Conservation (phyloP, 2,329 filamentous ascomycete species). For the Tolypocladium capitatum region DNA sequence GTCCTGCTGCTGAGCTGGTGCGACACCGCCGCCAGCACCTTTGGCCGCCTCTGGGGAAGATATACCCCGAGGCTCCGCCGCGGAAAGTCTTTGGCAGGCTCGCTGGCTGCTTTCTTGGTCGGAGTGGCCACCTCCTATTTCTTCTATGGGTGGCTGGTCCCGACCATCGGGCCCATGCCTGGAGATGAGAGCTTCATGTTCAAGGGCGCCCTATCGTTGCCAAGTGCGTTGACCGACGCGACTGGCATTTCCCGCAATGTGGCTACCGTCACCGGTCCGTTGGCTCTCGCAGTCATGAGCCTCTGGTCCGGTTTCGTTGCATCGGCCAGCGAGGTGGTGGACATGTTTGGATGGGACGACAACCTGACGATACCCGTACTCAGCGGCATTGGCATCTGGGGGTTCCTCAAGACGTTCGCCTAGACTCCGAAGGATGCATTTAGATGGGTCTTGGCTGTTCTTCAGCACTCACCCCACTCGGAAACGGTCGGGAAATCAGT, state of each 20-base stretch:
- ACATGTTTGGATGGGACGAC: conserved; percentile 91
- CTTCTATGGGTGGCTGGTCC: conserved; percentile 83
- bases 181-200: conserved; percentile 68
- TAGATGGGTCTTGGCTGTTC: not conserved
- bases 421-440: conserved; percentile 15
- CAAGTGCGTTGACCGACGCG: conserved; percentile 39
- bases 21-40: conserved; percentile 90
- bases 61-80: conserved; percentile 76
- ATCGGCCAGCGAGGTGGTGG: conserved; percentile 77
- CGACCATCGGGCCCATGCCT: conserved; percentile 49
- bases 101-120: conserved; percentile 66
- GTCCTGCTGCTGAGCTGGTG: conserved; percentile 93
- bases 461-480: not conserved
- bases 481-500: not conserved
- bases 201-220: conserved; percentile 60
- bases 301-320: conserved; percentile 81
- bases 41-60: conserved; percentile 77
- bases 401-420: conserved; percentile 79
- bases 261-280: conserved; percentile 51
- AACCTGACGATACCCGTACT: conserved; percentile 93
- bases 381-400: conserved; percentile 79
- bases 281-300: conserved; percentile 70
- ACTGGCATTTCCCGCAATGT: conserved; percentile 48
- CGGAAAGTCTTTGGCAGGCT: conserved; percentile 87
- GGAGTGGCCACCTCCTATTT: conserved; percentile 71